Conservation (phyloP, 305 asterid genomes). For the Solanum hybrid region DNA sequence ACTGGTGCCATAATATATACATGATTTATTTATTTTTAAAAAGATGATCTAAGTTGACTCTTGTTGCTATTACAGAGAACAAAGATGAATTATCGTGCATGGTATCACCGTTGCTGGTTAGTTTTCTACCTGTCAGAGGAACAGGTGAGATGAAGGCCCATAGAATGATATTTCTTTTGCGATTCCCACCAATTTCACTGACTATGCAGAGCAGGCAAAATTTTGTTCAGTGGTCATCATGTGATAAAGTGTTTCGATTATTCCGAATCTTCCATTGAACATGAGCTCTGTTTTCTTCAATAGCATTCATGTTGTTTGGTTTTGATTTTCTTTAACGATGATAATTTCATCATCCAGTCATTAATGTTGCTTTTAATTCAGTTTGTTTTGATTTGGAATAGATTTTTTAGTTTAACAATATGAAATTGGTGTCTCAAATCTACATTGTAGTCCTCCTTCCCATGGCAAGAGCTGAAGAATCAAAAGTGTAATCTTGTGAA, state of each 20-base stretch:
- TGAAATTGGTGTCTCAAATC: not conserved
- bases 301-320: not conserved
- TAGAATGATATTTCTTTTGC: not conserved
- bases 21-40: not conserved
- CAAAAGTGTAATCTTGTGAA: not conserved
- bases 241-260: not conserved
- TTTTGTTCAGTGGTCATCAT: not conserved
- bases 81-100: conserved; percentile 94
- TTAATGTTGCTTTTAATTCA: not conserved
- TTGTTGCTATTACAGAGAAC: conserved; percentile 43
- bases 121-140: conserved; percentile 64
- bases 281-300: not conserved
- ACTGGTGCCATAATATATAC: not conserved
- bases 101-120: conserved; percentile 94
- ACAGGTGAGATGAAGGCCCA: conserved; percentile 41
- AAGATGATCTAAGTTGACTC: not conserved
- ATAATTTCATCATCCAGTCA: not conserved
- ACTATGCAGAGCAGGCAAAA: not conserved
- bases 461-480: not conserved
- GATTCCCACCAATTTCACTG: conserved; percentile 10
- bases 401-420: not conserved
- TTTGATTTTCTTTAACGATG: not conserved
- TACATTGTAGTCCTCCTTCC: not conserved
- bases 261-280: not conserved
- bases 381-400: not conserved